These are phyloP conservation scores for Pelargonium fulgidum DNA, from an alignment of 441 rosid genomes.

Conservation along the genomic window DNA sequence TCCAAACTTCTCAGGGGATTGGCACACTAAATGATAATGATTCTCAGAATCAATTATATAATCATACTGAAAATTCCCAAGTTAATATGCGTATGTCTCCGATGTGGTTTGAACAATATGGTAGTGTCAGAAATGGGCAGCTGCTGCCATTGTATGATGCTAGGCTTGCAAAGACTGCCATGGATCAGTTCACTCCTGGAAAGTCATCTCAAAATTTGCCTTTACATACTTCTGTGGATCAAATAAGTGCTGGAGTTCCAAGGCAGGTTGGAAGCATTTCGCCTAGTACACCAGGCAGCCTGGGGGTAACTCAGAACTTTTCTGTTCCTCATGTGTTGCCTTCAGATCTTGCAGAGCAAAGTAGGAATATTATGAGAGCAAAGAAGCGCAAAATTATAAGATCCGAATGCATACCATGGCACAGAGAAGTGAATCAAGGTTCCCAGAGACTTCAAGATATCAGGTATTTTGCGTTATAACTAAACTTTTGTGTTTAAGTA, in stretches of 20 bases:
- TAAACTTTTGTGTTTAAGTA: neutral
- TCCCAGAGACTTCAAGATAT: conserved; percentile 37
- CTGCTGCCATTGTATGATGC: conserved; percentile 38
- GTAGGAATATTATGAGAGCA: conserved; percentile 26
- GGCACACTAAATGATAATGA: conserved; percentile 29
- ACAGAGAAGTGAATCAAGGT: conserved; percentile 45
- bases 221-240: conserved; percentile 28
- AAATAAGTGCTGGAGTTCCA: conserved; percentile 24
- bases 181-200: conserved; percentile 32
- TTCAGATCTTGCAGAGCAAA: conserved; percentile 27
- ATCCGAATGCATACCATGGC: conserved; percentile 50
- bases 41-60: conserved; percentile 28
- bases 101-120: conserved; percentile 69
- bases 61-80: conserved; percentile 36
- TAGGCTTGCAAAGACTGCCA: conserved; percentile 27
- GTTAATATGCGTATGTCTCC: conserved; percentile 68
- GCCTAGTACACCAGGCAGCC: conserved; percentile 26
- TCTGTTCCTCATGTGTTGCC: conserved; percentile 32
- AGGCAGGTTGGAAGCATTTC: conserved; percentile 26
- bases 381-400: conserved; percentile 53
- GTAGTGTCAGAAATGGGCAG: conserved; percentile 57
- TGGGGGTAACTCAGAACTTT: conserved; percentile 31
- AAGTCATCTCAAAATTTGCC: conserved; percentile 37
- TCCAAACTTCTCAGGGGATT: conserved; percentile 31
- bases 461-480: conserved; percentile 38